Conservation (phyloP, 2,329 filamentous ascomycete species). For the Fusarium sp. region DNA sequence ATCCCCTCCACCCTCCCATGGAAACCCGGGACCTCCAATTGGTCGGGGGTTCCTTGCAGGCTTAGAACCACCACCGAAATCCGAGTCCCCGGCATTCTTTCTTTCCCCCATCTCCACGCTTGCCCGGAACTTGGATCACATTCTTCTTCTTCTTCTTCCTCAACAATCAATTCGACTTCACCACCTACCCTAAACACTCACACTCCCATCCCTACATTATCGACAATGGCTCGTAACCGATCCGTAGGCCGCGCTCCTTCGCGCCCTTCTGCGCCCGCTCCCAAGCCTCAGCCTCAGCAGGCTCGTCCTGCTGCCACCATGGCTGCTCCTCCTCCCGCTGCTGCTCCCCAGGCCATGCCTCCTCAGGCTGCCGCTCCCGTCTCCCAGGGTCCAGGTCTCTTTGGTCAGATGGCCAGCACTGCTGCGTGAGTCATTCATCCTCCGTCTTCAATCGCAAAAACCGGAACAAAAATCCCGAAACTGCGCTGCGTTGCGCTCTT, state of each 20-base stretch:
- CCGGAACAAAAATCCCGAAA: background rate
- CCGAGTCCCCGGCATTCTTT: conserved; percentile 41
- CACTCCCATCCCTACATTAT: conserved; percentile 8
- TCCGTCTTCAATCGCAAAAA: background rate
- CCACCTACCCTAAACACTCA: background rate
- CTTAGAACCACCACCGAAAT: conserved; percentile 34
- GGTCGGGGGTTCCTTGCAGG: conserved; percentile 17
- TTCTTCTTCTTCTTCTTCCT: conserved; percentile 23
- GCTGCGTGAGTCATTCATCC: conserved; percentile 82
- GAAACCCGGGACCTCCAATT: conserved; percentile 45
- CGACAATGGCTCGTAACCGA: conserved; percentile 80
- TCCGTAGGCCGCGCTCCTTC: conserved; percentile 73
- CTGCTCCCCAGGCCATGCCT: conserved; percentile 42
- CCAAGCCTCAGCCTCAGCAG: conserved; percentile 69
- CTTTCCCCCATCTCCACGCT: conserved; percentile 39
- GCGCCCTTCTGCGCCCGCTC: conserved; percentile 71
- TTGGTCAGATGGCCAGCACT: conserved; percentile 97
- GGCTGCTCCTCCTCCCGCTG: conserved; percentile 63
- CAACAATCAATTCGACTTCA: conserved; percentile 20
- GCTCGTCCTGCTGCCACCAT: conserved; percentile 77
- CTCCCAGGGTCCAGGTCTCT: conserved; percentile 82
- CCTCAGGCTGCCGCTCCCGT: conserved; percentile 50
- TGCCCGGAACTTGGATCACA: background rate
- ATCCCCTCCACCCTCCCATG: conserved; percentile 22
- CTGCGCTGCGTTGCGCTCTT: background rate